phyloP scores from a whole-genome alignment of 805 yeast species.

The Kodamaea laetipori region DNA sequence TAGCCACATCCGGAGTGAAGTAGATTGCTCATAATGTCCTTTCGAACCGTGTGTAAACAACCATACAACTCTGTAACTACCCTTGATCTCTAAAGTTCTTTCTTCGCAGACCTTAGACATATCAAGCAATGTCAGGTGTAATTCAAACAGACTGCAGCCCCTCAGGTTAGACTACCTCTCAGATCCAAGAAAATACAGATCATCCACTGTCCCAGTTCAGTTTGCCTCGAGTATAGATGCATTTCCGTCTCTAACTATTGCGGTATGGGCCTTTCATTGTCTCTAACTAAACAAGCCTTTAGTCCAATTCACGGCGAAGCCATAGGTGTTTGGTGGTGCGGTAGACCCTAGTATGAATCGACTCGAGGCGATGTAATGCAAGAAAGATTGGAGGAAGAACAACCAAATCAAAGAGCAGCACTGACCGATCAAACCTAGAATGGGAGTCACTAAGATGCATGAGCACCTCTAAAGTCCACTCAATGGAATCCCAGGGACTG shows the following conservation, averaged over 20 bases:
- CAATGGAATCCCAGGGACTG: not conserved
- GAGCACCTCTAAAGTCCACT: not conserved
- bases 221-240: not conserved
- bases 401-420: too few relatives aligned
- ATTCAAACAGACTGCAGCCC: not conserved
- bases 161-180: not conserved
- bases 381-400: too few relatives aligned
- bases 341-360: not conserved
- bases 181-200: not conserved
- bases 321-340: not conserved
- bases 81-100: not conserved
- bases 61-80: not conserved
- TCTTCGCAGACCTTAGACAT: not conserved
- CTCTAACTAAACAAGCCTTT: slow-evolving; percentile 5
- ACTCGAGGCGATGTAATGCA: not conserved
- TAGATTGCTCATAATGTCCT: not conserved
- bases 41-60: slow-evolving; percentile 1
- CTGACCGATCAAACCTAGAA: too few relatives aligned
- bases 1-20: not conserved
- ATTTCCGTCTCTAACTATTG: not conserved
- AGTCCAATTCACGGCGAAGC: slow-evolving; percentile 3
- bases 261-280: slow-evolving; percentile 10
- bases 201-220: not conserved
- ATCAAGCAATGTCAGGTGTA: not conserved
- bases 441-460: not conserved